Evolutionary conservation across 2,329 filamentous ascomycete species (phyloP).

Genomic region (Dothiorella sarmentorum): DNA sequence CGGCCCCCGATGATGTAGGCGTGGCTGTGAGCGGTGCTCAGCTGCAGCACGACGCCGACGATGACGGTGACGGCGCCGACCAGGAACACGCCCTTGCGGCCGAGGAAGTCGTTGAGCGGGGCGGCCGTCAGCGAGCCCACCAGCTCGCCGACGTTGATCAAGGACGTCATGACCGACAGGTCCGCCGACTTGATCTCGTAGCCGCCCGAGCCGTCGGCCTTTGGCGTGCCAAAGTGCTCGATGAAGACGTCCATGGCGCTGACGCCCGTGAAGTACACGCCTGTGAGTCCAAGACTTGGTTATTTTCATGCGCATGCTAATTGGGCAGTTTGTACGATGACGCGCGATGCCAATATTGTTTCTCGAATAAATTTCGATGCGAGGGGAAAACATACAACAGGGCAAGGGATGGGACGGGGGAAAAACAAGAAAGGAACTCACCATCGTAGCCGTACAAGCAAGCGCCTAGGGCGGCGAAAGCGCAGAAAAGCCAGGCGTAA

Average conservation of each 20-base stretch:
- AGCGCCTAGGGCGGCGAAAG: constrained; percentile 37
- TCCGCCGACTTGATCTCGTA: constrained; percentile 29
- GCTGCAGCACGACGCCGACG: constrained; percentile 21
- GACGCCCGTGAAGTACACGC: constrained; percentile 39
- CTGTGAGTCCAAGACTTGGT: background rate
- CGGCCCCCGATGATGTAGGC: constrained; percentile 16
- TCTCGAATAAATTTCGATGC: no score
- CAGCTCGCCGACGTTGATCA: constrained; percentile 42
- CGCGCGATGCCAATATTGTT: background rate
- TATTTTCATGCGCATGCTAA: no score
- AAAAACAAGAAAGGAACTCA: background rate
- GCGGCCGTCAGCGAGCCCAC: constrained; percentile 36
- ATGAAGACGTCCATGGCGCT: constrained; percentile 30
- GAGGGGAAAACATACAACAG: background rate
- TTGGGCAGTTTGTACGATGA: background rate
- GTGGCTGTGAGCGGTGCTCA: constrained; percentile 11
- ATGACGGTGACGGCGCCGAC: constrained; percentile 29
- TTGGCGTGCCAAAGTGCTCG: constrained; percentile 31
- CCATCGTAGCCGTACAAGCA: constrained; percentile 37
- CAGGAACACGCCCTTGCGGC: constrained; percentile 34
- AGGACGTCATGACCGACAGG: constrained; percentile 36
- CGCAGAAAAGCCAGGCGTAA: constrained; percentile 34
- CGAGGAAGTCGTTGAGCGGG: constrained; percentile 37
- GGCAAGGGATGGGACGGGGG: background rate
- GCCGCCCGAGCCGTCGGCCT: constrained; percentile 25